Percentiles rank a stretch among this genome's conserved stretches.
Evolutionary conservation across 768 basidiomycete species (phyloP).

Genomic region (Lepiota brunneoincarnata): DNA sequence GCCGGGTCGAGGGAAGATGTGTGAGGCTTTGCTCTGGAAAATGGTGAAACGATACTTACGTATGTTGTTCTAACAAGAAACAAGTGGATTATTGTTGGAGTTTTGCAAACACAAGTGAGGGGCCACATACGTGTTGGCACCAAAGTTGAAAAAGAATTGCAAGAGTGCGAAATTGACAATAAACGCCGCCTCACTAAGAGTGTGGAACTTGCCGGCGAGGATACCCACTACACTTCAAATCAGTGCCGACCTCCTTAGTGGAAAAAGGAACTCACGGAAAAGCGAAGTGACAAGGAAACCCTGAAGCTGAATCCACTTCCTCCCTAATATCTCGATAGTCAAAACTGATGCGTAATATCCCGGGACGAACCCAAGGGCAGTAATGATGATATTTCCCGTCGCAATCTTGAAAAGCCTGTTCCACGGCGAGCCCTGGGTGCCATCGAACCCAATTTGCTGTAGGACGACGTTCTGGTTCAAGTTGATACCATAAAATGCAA

Average conservation of each 20-base stretch:
- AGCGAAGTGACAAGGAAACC: slow-evolving; percentile 72
- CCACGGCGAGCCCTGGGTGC: slow-evolving; percentile 55
- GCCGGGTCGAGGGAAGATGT: background rate
- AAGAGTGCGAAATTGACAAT: slow-evolving; percentile 72
- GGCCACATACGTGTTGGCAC: slow-evolving; percentile 58
- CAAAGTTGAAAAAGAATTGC: slow-evolving; percentile 85
- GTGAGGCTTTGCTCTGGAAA: background rate
- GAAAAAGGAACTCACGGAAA: slow-evolving; percentile 45
- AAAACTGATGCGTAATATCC: slow-evolving; percentile 56
- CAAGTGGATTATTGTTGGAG: background rate
- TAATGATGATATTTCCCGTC: slow-evolving; percentile 69
- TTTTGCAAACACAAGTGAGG: background rate
- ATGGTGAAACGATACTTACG: slow-evolving; percentile 24
- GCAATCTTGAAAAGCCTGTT: slow-evolving; percentile 65
- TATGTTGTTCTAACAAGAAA: slow-evolving; percentile 47
- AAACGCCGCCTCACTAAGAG: slow-evolving; percentile 55
- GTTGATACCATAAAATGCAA: slow-evolving; percentile 79
- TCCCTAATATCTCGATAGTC: slow-evolving; percentile 69
- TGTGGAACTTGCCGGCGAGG: slow-evolving; percentile 62
- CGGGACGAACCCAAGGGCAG: slow-evolving; percentile 74
- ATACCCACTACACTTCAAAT: slow-evolving; percentile 47
- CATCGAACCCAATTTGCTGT: slow-evolving; percentile 67
- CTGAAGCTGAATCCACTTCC: slow-evolving; percentile 74
- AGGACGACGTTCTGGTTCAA: slow-evolving; percentile 78
- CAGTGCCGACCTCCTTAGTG: background rate